Base-by-base conservation (phyloP, 2,329 filamentous ascomycete genomes). In the Beauveria sp. region DNA sequence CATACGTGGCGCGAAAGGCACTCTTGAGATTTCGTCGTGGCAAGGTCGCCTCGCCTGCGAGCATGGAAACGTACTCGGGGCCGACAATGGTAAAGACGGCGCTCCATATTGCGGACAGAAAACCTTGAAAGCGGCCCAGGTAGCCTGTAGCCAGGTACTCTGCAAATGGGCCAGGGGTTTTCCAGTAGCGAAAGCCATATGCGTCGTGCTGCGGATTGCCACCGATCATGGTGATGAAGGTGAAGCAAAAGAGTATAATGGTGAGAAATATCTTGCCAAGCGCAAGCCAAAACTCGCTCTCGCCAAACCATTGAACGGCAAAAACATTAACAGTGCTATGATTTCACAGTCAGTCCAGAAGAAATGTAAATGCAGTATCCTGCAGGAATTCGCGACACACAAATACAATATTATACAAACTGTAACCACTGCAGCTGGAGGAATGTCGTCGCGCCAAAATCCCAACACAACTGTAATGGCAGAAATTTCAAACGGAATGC, bases 161-260 rank as follows among this genome's bases (percentile, higher is more conserved):
- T 14, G 79, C 80, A 54, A 76, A 71, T 66, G 70, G 63, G 34
- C 71, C 72, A 1, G 74, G 70, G 28, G 68, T 64, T 3, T 77
- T 79, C 86, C 86, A 89, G 68, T 86, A 85, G 18, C 87, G 79
- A 70, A 91, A 91, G 22, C 88, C 88, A 67, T 85, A 90, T 1
- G 84, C 78, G 66, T 89, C 87, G 52, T 83, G 76, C 6, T 84
- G 70, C 0, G 90, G 89, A 65, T 92, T 92, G 30, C 88, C 90
- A 37, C 89, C 89, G 7, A 91, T 77, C 87, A 91, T 91, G 53
- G 85, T 86, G 66, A 93, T 80, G 69, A 93, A 88, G 16, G 90
- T 91, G 73, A 88, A 92, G 68, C 79, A 74, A 70, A 91, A 86
- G 58, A 90, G 77, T 9, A 85, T 83, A 62, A 86, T 75, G 65